phyloP scores from a whole-genome alignment of 768 basidiomycete species.

The Hypsizygus marmoreus region DNA sequence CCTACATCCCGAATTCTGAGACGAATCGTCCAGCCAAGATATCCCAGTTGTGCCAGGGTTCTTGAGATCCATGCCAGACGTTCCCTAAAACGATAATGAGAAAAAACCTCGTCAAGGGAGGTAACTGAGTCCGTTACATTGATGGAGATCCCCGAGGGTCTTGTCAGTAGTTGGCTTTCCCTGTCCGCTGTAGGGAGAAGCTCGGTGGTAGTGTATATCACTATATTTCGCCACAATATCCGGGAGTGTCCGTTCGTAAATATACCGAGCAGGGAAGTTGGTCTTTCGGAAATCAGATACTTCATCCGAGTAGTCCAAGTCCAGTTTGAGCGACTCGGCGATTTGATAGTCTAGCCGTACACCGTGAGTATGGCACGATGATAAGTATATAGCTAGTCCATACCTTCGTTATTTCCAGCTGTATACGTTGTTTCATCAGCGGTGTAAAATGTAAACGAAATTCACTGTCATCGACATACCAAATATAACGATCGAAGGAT shows the following conservation, averaged over 20 bases:
- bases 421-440: not conserved
- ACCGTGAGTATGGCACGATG: constrained; percentile 2
- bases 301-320: constrained; percentile 86
- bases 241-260: constrained; percentile 87
- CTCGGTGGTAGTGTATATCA: constrained; percentile 79
- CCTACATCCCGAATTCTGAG: constrained; percentile 91
- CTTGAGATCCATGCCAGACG: constrained; percentile 93
- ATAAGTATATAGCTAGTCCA: not conserved
- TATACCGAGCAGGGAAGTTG: constrained; percentile 84
- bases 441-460: not conserved
- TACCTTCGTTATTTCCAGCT: constrained; percentile 86
- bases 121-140: constrained; percentile 51
- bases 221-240: constrained; percentile 64
- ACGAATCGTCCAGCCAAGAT: constrained; percentile 88
- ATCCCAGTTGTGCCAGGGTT: constrained; percentile 95
- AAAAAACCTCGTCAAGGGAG: constrained; percentile 7
- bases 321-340: constrained; percentile 76
- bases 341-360: constrained; percentile 71
- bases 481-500: constrained; percentile 89
- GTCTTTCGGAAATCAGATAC: constrained; percentile 83
- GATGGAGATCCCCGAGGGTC: constrained; percentile 87
- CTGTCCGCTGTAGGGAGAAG: constrained; percentile 84
- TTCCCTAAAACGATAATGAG: constrained; percentile 55
- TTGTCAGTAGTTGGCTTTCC: constrained; percentile 73
- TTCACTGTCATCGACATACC: constrained; percentile 42